A percentile compares a stretch with the other conserved stretches of the same genome.
These are phyloP conservation scores for Linnemannia hyalina DNA, from an alignment of 192 early-diverging fungal species.

Conservation along the genomic window DNA sequence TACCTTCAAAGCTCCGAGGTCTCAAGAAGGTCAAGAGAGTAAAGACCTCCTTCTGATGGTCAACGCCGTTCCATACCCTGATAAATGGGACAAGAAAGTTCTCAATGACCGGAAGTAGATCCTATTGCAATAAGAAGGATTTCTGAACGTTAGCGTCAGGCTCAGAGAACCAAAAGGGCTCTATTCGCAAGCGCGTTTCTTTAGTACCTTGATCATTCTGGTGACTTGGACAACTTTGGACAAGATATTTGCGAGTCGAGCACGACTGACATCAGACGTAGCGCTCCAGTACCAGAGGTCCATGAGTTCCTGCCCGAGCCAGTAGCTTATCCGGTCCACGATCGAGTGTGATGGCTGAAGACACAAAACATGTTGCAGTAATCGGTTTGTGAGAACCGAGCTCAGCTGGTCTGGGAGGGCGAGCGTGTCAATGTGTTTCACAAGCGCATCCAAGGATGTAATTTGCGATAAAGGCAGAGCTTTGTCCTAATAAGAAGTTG, in stretches of 20 bases:
- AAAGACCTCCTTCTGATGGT: conserved; percentile 61
- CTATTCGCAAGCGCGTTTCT: neutral
- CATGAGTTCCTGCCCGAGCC: conserved; percentile 63
- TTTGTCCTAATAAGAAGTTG: conserved; percentile 24
- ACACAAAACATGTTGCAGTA: conserved; percentile 63
- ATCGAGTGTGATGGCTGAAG: conserved; percentile 24
- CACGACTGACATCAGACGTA: conserved; percentile 35
- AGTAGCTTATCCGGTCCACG: conserved; percentile 58
- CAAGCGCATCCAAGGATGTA: conserved; percentile 56
- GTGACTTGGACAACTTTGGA: conserved; percentile 56
- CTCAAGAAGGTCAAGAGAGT: conserved; percentile 60
- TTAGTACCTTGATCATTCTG: conserved; percentile 60
- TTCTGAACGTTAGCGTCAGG: no score
- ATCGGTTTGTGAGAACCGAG: conserved; percentile 59
- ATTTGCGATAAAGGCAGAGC: conserved; percentile 57
- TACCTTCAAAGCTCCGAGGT: conserved; percentile 62
- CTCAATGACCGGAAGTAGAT: conserved; percentile 64
- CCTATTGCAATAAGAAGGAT: conserved; percentile 24
- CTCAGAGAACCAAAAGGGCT: neutral
- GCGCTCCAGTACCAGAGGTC: conserved; percentile 62
- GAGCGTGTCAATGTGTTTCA: conserved; percentile 59
- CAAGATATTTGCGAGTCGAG: conserved; percentile 47
- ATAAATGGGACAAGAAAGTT: conserved; percentile 60
- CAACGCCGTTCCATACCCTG: conserved; percentile 61
- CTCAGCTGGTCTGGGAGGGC: conserved; percentile 63